A percentile compares a stretch with the other conserved stretches of the same genome.
These are phyloP conservation scores for Rhodotorula paludigena DNA, from an alignment of 768 basidiomycete species.

Conservation along the genomic window DNA sequence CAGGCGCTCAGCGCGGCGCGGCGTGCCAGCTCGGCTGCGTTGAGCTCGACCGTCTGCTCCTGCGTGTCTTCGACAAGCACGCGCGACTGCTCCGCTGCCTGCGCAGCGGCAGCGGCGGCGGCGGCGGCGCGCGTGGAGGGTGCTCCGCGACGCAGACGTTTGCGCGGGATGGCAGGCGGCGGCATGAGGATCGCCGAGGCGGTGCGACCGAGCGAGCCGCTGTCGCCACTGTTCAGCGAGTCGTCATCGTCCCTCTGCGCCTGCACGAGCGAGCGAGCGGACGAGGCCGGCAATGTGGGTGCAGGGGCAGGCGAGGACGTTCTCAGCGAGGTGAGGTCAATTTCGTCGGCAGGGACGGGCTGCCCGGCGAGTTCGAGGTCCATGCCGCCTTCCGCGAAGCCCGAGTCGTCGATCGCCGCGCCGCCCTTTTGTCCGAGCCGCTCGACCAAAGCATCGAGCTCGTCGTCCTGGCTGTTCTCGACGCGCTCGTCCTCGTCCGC, in stretches of 20 bases:
- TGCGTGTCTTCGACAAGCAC: slow-evolving; percentile 30
- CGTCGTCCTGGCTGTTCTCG: not conserved
- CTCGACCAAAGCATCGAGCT: not conserved
- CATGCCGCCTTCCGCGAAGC: slow-evolving; percentile 7
- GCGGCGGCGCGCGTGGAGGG: slow-evolving; percentile 3
- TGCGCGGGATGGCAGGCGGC: slow-evolving; percentile 6
- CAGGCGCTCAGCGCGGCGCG: not conserved
- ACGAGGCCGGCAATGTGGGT: not conserved
- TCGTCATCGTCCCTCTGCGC: not conserved
- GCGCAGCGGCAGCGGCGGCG: not conserved
- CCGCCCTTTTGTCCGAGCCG: not conserved
- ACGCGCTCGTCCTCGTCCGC: not conserved
- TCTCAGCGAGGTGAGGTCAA: slow-evolving; percentile 11
- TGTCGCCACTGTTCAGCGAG: no score
- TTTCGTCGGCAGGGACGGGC: not conserved
- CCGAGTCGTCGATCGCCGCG: slow-evolving; percentile 17
- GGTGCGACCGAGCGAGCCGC: slow-evolving; percentile 5
- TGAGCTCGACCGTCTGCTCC: not conserved
- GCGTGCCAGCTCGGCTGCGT: no score
- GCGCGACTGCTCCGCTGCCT: not conserved
- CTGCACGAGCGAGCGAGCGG: not conserved
- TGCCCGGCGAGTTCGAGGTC: no score
- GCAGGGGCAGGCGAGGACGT: slow-evolving; percentile 1
- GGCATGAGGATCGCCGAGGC: slow-evolving; percentile 21
- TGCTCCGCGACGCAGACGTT: slow-evolving; percentile 3